Evolutionary conservation across 495 filamentous ascomycete species (phyloP).

Genomic region (Cercophora samala): DNA sequence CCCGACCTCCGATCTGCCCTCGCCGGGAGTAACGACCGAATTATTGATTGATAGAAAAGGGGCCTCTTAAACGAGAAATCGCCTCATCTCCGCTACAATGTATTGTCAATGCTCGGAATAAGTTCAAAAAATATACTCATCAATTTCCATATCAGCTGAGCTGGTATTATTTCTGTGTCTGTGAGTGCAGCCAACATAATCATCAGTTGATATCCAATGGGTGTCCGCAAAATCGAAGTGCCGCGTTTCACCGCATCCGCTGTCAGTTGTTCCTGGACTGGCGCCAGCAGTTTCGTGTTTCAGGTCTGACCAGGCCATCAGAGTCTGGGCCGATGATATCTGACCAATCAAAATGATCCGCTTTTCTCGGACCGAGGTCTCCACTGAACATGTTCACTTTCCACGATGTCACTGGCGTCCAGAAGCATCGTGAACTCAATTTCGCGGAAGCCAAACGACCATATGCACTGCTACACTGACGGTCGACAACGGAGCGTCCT

Average conservation of each 20-base stretch:
- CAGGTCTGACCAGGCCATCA: constrained; percentile 15
- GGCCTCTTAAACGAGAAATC: background rate
- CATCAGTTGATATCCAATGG: background rate
- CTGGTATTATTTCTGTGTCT: background rate
- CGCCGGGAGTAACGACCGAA: background rate
- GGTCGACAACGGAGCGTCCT: background rate
- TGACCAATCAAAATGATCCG: constrained; percentile 9
- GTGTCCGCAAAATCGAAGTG: constrained; percentile 4
- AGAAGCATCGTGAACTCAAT: constrained; percentile 6
- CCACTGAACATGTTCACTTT: background rate
- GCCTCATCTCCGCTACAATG: background rate
- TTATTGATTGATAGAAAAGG: background rate
- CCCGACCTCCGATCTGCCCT: background rate
- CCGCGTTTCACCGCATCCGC: constrained; percentile 12
- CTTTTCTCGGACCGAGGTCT: constrained; percentile 5
- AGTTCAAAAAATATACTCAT: background rate
- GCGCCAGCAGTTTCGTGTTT: constrained; percentile 24
- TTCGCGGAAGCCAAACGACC: background rate
- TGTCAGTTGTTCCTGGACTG: constrained; percentile 7
- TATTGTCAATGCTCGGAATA: background rate
- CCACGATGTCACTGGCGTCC: background rate
- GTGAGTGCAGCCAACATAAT: background rate
- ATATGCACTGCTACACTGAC: constrained; percentile 8
- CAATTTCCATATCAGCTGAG: background rate
- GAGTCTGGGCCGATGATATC: background rate